Base-by-base conservation (phyloP, 2,329 filamentous ascomycete genomes). In the Fusarium anguioides region DNA sequence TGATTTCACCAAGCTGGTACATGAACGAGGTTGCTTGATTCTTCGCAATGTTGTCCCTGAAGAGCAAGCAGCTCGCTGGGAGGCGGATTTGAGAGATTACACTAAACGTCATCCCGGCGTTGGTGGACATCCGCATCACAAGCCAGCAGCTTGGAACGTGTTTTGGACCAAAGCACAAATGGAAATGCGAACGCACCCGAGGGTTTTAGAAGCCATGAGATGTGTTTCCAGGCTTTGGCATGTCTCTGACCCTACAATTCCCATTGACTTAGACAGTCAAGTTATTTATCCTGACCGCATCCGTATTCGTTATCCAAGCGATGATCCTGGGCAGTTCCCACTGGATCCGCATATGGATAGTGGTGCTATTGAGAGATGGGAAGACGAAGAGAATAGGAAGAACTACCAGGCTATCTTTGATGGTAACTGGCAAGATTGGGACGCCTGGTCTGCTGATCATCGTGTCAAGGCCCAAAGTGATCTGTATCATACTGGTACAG, bases 141-240 rank as follows among this genome's bases (percentile, higher is more conserved):
- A 39, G 5, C 46, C 46, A 2, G 46, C 46, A 40, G 46, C 46
- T 5, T 48, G 46, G 46, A 48, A 48, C 14, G 46, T 48, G n/a
- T 48, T 48, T 18, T 48, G 46, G 46, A 40, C 46, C 10, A 40
- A 40, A n/a, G 46, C 46, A 4, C 46, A 48, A 10, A 48, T 48
- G 46, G 46, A 48, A 20, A 40, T 48, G 23, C 7, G 46, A 10
- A 48, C 46, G 4, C 31, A 48, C 4, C 31, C 46, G 14, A 39
- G 46, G 20, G 35, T 50, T 7, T 15, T 50, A 18, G 47, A 42
- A 8, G 47, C 47, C 2, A 50, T 50, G 47, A 50, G 4, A 42
- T 29, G 47, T 5, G 35, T 50, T 4, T 50, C 47, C 0, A n/a
- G 47, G 0, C 0, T 50, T 9, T 50, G 47, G 47, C 47, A 42